phyloP scores from a whole-genome alignment of 768 basidiomycete species.

The Naematelia aurantialba region DNA sequence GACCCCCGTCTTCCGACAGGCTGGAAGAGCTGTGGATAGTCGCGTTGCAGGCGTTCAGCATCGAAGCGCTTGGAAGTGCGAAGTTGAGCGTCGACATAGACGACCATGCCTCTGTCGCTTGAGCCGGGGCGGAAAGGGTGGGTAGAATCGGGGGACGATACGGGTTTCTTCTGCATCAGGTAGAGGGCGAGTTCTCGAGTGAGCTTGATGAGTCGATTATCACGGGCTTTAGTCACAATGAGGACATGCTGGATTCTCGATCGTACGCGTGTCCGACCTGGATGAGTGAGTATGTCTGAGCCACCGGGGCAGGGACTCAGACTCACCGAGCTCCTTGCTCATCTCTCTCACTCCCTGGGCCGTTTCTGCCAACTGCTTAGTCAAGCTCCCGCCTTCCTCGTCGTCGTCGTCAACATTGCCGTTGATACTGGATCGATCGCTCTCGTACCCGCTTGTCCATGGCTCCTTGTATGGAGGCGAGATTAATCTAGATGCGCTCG shows the following conservation, averaged over 20 bases:
- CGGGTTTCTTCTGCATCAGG: constrained; percentile 70
- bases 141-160: constrained; percentile 1
- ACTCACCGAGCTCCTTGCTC: constrained; percentile 93
- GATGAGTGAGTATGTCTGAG: not conserved
- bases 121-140: not conserved
- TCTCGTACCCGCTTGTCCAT: constrained; percentile 26
- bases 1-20: constrained; percentile 72
- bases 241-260: constrained; percentile 88
- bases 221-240: constrained; percentile 94
- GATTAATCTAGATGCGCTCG: constrained; percentile 19
- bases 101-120: constrained; percentile 68
- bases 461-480: constrained; percentile 9
- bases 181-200: constrained; percentile 91
- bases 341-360: constrained; percentile 96
- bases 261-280: constrained; percentile 86
- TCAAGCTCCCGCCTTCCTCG: constrained; percentile 71
- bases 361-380: constrained; percentile 90
- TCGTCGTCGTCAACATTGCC: constrained; percentile 55
- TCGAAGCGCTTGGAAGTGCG: constrained; percentile 87
- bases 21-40: constrained; percentile 81
- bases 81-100: constrained; percentile 93
- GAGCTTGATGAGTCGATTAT: constrained; percentile 91
- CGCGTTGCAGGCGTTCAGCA: constrained; percentile 76
- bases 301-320: constrained; percentile 1
- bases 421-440: constrained; percentile 31